A percentile compares a stretch with the other conserved stretches of the same genome.
These are phyloP conservation scores for Opeltia flavorubescens DNA, from an alignment of 495 filamentous ascomycete species.

Conservation along the genomic window DNA sequence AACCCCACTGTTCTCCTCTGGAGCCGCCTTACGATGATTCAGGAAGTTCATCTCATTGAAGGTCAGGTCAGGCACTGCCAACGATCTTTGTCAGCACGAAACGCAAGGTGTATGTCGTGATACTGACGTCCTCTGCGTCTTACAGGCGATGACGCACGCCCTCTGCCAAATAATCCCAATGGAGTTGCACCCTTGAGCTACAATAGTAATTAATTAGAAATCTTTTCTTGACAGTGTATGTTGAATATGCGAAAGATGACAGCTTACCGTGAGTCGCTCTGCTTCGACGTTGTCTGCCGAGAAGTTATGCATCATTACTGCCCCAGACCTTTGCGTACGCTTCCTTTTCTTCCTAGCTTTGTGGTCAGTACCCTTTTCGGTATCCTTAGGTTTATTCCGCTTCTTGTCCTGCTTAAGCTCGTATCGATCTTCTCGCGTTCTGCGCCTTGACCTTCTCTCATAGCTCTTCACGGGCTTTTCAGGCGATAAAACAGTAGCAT, in stretches of 20 bases:
- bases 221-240: neutral
- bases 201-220: conserved; percentile 14
- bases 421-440: conserved; percentile 43
- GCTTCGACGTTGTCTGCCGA: conserved; percentile 46
- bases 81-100: neutral
- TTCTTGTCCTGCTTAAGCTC: conserved; percentile 23
- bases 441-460: conserved; percentile 44
- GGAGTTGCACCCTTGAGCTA: conserved; percentile 35
- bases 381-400: conserved; percentile 22
- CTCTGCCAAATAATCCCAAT: conserved; percentile 59
- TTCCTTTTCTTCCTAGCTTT: conserved; percentile 26
- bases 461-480: conserved; percentile 23
- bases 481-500: neutral
- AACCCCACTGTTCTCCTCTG: neutral
- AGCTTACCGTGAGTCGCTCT: conserved; percentile 48
- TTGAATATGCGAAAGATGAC: neutral
- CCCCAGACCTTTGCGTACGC: conserved; percentile 26
- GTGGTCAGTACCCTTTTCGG: conserved; percentile 24
- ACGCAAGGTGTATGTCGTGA: neutral
- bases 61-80: conserved; percentile 44
- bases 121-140: conserved; percentile 31
- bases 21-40: conserved; percentile 19
- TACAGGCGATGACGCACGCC: conserved; percentile 46
- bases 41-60: conserved; percentile 60
- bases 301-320: conserved; percentile 47